Evolutionary conservation across 352 stramenopile species (phyloP).

Genomic region (Pythium folliculosum): DNA sequence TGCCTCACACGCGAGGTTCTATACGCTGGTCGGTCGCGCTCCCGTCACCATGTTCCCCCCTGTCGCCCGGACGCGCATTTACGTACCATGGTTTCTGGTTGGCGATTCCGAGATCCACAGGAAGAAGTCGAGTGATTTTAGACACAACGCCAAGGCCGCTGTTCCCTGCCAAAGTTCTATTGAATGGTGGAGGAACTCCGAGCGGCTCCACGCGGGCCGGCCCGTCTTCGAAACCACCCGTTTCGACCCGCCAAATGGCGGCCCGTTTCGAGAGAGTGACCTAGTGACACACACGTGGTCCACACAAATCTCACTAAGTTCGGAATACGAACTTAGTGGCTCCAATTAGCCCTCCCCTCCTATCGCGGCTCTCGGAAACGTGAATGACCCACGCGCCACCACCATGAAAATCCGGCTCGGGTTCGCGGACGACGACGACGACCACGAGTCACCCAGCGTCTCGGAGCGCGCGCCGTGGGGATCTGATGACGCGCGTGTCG

Average conservation of each 20-base stretch:
- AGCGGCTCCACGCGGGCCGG: constrained; percentile 18
- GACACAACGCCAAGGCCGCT: constrained; percentile 11
- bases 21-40: too few relatives aligned
- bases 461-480: neutral
- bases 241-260: constrained; percentile 11
- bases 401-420: constrained; percentile 65
- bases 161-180: constrained; percentile 21
- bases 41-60: neutral
- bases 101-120: constrained; percentile 79
- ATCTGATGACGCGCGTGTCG: constrained; percentile 1
- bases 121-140: constrained; percentile 88
- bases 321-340: constrained; percentile 27
- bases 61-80: neutral
- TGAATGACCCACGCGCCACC: neutral
- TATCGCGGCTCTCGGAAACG: neutral
- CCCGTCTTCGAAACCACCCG: constrained; percentile 5
- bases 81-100: constrained; percentile 73
- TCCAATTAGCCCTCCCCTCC: neutral
- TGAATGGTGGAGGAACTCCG: constrained; percentile 36
- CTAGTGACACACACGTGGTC: constrained; percentile 20
- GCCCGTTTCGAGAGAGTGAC: constrained; percentile 19
- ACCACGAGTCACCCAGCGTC: constrained; percentile 18
- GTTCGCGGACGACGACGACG: constrained; percentile 31
- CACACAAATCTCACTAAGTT: constrained; percentile 31
- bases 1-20: too few relatives aligned